phyloP scores from a whole-genome alignment of 225 moss, liverwort and hornwort species.

The Sphagnum tenellum region DNA sequence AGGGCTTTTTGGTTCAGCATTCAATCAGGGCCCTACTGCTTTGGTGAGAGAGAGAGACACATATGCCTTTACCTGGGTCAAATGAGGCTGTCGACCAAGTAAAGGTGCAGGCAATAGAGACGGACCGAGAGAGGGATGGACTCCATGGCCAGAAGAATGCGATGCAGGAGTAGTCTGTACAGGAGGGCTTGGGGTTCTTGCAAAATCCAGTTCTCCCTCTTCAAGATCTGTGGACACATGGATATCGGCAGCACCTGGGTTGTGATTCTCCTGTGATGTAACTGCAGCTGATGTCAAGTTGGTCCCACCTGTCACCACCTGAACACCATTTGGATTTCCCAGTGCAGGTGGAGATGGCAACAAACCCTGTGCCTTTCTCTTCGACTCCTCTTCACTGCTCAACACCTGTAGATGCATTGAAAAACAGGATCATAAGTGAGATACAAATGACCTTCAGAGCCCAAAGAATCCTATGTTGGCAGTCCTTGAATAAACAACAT shows the following conservation, averaged over 20 bases:
- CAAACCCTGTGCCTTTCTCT: constrained; percentile 43
- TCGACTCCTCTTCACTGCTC: constrained; percentile 76
- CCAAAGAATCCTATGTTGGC: no score
- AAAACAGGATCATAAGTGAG: no score
- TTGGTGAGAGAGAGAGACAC: constrained; percentile 9
- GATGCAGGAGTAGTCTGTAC: constrained; percentile 32
- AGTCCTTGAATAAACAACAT: no score
- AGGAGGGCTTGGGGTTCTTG: constrained; percentile 94
- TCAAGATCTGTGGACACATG: constrained; percentile 72
- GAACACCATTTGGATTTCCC: constrained; percentile 24
- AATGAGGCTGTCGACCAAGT: constrained; percentile 71
- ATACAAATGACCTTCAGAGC: no score
- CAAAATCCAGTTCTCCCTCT: constrained; percentile 94
- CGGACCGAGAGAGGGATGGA: constrained; percentile 33
- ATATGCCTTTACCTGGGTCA: constrained; percentile 59
- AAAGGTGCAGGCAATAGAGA: constrained; percentile 50
- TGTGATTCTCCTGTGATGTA: constrained; percentile 23
- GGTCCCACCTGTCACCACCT: constrained; percentile 16
- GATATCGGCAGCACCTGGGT: constrained; percentile 20
- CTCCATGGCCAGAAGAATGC: constrained; percentile 53
- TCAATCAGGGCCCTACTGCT: no score
- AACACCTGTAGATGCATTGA: constrained; percentile 44
- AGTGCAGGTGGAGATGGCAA: constrained; percentile 40
- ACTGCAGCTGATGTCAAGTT: constrained; percentile 24
- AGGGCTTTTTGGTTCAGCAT: no score